These are phyloP conservation scores for Trichoderma hamatum DNA, from an alignment of 2,329 filamentous ascomycete species.

Conservation along the genomic window DNA sequence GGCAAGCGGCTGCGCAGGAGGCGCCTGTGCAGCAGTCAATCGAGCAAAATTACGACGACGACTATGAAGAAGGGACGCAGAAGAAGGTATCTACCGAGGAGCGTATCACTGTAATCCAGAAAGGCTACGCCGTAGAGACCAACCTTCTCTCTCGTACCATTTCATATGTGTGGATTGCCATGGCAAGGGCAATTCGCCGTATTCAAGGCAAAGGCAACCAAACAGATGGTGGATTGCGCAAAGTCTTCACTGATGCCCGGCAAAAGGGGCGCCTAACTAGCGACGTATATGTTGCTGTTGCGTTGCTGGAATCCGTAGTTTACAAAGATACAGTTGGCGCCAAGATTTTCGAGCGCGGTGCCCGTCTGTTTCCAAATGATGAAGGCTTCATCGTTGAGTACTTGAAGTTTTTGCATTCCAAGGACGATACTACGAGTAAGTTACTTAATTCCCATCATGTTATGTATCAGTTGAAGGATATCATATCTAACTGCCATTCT, in stretches of 20 bases:
- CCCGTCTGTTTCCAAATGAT: constrained; percentile 91
- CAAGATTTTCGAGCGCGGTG: constrained; percentile 94
- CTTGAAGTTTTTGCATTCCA: constrained; percentile 88
- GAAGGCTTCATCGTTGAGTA: constrained; percentile 94
- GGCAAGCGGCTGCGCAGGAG: constrained; percentile 52
- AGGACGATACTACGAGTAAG: constrained; percentile 92
- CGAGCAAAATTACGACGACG: constrained; percentile 55
- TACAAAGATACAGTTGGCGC: constrained; percentile 92
- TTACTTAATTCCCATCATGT: constrained; percentile 29
- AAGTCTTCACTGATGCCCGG: constrained; percentile 87
- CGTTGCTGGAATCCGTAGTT: constrained; percentile 90
- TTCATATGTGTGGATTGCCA: constrained; percentile 91
- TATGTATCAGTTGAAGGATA: not conserved
- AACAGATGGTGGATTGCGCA: constrained; percentile 75
- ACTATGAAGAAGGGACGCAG: constrained; percentile 45
- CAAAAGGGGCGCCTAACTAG: constrained; percentile 86
- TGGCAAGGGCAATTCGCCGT: constrained; percentile 91
- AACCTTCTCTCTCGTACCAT: constrained; percentile 80
- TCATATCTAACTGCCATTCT: constrained; percentile 30
- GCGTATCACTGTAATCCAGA: constrained; percentile 63
- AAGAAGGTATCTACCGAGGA: constrained; percentile 65
- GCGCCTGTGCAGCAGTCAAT: constrained; percentile 44
- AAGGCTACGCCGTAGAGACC: constrained; percentile 72
- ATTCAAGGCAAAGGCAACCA: constrained; percentile 79
- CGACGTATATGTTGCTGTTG: constrained; percentile 92